Evolutionary conservation across 2,329 filamentous ascomycete species (phyloP).

Genomic region (Penicillium thymicola): DNA sequence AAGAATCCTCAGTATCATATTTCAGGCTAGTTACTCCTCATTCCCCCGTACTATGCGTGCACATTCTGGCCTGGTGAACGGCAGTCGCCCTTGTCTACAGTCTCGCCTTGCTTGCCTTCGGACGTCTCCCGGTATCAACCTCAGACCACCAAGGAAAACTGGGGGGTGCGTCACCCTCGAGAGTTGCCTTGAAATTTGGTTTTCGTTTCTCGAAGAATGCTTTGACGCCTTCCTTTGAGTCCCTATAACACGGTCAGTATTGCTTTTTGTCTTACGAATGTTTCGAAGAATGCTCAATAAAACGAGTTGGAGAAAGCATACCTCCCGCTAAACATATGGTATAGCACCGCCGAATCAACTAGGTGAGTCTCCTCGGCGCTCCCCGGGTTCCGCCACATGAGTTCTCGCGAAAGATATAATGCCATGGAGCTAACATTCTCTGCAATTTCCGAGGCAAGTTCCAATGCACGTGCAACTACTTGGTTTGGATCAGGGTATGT

Average conservation of each 20-base stretch:
- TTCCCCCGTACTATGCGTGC: too few relatives aligned
- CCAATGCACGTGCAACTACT: conserved; percentile 3
- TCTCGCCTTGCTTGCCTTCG: not conserved
- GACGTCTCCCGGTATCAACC: not conserved
- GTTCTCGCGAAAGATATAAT: conserved; percentile 2
- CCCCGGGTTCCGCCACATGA: conserved; percentile 10
- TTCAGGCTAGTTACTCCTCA: too few relatives aligned
- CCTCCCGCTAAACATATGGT: conserved; percentile 10
- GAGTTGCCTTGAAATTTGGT: conserved; percentile 1
- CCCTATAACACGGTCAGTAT: conserved; percentile 3
- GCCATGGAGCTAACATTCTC: conserved; percentile 9
- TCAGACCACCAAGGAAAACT: conserved; percentile 9
- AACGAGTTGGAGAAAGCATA: not conserved
- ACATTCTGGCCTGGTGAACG: not conserved
- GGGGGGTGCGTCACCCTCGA: conserved; percentile 4
- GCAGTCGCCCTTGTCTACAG: not conserved
- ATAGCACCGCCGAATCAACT: conserved; percentile 3
- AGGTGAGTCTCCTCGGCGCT: conserved; percentile 8
- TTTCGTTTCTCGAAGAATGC: conserved; percentile 6
- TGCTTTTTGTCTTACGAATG: too few relatives aligned
- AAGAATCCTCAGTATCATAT: not conserved
- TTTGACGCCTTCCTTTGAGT: conserved; percentile 2
- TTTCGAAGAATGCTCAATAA: not conserved
- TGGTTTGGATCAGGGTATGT: not conserved
- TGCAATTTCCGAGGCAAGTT: conserved; percentile 2